Conservation (phyloP, 768 basidiomycete species). For the Leccinellum albellum region DNA sequence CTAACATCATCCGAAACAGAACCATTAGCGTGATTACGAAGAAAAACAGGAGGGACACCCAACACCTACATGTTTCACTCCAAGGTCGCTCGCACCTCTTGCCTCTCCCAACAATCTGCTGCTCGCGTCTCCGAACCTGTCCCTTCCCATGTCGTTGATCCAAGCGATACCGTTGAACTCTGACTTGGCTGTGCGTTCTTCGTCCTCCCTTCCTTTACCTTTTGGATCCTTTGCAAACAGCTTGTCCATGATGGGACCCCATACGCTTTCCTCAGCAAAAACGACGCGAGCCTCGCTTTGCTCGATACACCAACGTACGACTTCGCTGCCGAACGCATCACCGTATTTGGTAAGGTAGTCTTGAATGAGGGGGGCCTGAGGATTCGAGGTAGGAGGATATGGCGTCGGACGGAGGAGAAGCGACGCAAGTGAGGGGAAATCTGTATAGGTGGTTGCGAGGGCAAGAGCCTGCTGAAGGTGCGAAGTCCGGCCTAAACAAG, state of each 20-base stretch:
- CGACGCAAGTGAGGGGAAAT: slow-evolving; percentile 81
- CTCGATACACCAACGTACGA: slow-evolving; percentile 93
- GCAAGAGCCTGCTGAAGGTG: slow-evolving; percentile 68
- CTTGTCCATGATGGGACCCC: slow-evolving; percentile 60
- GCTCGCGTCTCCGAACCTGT: slow-evolving; percentile 62
- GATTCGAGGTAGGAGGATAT: slow-evolving; percentile 62
- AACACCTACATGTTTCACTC: slow-evolving; percentile 69
- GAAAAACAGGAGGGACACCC: background rate
- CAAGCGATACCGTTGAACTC: slow-evolving; percentile 62
- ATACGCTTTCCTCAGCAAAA: slow-evolving; percentile 69
- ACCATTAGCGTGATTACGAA: slow-evolving; percentile 3
- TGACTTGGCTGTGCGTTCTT: slow-evolving; percentile 43
- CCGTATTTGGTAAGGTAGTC: slow-evolving; percentile 74
- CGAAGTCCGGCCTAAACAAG: slow-evolving; percentile 55
- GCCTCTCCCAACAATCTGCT: slow-evolving; percentile 61
- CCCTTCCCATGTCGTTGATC: slow-evolving; percentile 81
- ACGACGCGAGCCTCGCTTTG: slow-evolving; percentile 81
- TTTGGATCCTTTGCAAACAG: slow-evolving; percentile 48
- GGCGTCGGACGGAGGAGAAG: slow-evolving; percentile 71
- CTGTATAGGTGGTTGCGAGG: slow-evolving; percentile 82
- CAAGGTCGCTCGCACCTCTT: slow-evolving; percentile 51
- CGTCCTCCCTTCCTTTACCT: slow-evolving; percentile 24
- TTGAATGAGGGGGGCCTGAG: slow-evolving; percentile 58
- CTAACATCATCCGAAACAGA: slow-evolving; percentile 37
- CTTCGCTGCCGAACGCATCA: slow-evolving; percentile 79